A percentile compares a stretch with the other conserved stretches of the same genome.
These are phyloP conservation scores for Aspergillus latus DNA, from an alignment of 2,329 filamentous ascomycete species.

Conservation along the genomic window DNA sequence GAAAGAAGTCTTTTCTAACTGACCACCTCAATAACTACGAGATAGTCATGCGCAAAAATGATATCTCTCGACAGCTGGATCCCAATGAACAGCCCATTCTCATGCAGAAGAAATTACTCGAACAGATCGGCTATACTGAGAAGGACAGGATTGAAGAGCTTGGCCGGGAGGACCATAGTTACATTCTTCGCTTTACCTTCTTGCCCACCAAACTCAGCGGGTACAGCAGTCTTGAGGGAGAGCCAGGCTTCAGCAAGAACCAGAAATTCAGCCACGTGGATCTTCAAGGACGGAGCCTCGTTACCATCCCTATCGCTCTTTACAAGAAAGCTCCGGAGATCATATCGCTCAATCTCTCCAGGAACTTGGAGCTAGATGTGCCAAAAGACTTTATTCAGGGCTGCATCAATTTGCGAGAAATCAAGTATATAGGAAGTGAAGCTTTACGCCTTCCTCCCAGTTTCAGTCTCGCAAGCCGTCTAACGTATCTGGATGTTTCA, in stretches of 20 bases:
- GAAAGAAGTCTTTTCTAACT: constrained; percentile 90
- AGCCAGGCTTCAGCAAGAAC: constrained; percentile 76
- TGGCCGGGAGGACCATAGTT: constrained; percentile 95
- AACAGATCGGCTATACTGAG: constrained; percentile 88
- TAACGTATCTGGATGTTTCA: constrained; percentile 90
- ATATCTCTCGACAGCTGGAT: constrained; percentile 77
- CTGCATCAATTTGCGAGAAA: constrained; percentile 86
- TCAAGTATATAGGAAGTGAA: constrained; percentile 95
- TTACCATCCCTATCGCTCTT: constrained; percentile 91
- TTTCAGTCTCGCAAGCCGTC: constrained; percentile 72
- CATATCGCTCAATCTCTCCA: constrained; percentile 88
- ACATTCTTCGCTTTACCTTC: constrained; percentile 94
- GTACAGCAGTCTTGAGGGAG: constrained; percentile 68
- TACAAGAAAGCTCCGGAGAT: constrained; percentile 92
- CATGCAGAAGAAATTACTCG: constrained; percentile 85
- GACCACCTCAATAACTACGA: constrained; percentile 93
- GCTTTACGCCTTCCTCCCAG: constrained; percentile 81
- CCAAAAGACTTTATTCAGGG: constrained; percentile 95
- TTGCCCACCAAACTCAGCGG: constrained; percentile 84
- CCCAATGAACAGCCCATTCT: constrained; percentile 78
- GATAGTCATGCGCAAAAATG: constrained; percentile 91
- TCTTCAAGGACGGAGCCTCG: constrained; percentile 81
- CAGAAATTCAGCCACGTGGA: constrained; percentile 95
- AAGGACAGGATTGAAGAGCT: constrained; percentile 88
- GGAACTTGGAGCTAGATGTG: constrained; percentile 87